Evolutionary conservation across 2,329 filamentous ascomycete species (phyloP), one percentile per base, ranked within the genome.

Genomic region (Ophiostoma quercus): DNA sequence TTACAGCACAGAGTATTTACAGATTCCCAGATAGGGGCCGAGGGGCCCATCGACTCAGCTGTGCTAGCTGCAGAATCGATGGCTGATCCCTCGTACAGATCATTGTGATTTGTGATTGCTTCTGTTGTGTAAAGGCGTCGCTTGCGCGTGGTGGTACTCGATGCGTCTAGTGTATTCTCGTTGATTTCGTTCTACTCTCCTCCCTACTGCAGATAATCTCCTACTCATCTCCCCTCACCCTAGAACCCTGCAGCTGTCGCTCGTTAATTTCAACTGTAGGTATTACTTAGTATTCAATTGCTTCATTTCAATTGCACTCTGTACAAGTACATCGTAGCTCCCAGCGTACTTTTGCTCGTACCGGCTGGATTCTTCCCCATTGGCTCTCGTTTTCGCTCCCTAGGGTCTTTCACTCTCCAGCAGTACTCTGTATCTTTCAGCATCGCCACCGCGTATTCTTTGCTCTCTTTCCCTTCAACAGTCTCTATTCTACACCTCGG

Each of bases 241-340:
- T 57, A 57, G 51, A 57, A 29, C 51, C 51, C 51, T 57, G 51
- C 51, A 57, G 47, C 47, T 57, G 51, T 25, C 51, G 51, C 51
- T 57, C 51, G 25, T 57, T 29, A 57, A 57, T 57, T 14, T 57
- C 19, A 47, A 16, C 43, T 43, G 41, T 14, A 43, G 14, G 41
- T 14, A 12, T 2, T 14, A 43, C 12, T 2, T 43, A 43, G 34
- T 37, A 16, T 5, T 43, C 5, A 14, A 43, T 16, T 43, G 5
- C 12, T 29, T 29, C 25, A 29, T 29, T 29, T 29, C 25, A 29
- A 29, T 29, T 29, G 25, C 25, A 29, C 25, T 29, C 25, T 29
- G 25, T 29, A 29, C 25, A 29, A 1, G 25, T 29, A 29, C 25
- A 29, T 29, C 2, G 25, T 29, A 29, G 25, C 25, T 29, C 25